These are phyloP conservation scores for Carex kokanica DNA, from an alignment of 176 grass and related monocot genomes.

Conservation along the genomic window DNA sequence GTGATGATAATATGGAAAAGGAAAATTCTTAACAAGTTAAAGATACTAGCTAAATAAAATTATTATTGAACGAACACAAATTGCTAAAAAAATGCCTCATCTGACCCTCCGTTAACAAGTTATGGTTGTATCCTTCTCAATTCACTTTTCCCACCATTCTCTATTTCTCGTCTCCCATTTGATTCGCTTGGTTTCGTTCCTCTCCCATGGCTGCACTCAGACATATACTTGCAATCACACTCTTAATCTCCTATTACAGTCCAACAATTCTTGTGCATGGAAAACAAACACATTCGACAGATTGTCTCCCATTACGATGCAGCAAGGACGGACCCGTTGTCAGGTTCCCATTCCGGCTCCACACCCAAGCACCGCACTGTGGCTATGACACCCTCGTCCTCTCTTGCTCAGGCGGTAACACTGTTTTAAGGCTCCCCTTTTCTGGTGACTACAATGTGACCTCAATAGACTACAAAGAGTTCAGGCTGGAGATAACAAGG, in stretches of 20 bases:
- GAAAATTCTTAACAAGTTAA: too few species aligned
- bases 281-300: not conserved
- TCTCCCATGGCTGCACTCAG: not conserved
- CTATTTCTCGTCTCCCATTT: too few species aligned
- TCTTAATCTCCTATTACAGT: not conserved
- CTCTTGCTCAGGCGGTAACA: not conserved
- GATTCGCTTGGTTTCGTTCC: too few species aligned
- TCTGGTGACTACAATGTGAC: not conserved
- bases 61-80: too few species aligned
- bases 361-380: not conserved
- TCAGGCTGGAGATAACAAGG: not conserved
- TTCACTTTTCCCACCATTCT: not conserved
- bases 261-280: not conserved
- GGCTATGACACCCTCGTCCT: not conserved
- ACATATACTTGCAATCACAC: not conserved
- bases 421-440: not conserved
- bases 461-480: not conserved
- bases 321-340: not conserved
- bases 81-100: too few species aligned
- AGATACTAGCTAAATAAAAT: too few species aligned
- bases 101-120: too few species aligned
- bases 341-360: not conserved
- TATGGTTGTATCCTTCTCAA: too few species aligned
- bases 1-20: too few species aligned
- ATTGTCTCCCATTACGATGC: not conserved